Conservation (phyloP, 2,329 filamentous ascomycete genomes). For the Fonsecaea monophora region DNA sequence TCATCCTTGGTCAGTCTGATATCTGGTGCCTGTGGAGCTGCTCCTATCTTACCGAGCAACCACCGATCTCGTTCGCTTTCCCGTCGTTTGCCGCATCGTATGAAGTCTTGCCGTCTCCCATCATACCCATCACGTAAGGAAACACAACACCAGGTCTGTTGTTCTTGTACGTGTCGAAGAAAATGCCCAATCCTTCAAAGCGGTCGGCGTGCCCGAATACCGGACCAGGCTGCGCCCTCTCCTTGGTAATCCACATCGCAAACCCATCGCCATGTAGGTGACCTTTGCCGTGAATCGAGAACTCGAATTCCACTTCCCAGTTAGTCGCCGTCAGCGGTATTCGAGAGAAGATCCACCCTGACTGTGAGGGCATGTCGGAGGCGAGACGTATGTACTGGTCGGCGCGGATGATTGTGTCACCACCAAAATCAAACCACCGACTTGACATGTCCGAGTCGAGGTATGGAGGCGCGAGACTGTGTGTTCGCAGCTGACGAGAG, state of each 20-base stretch:
- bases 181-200: conserved; percentile 93
- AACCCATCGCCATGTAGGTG: conserved; percentile 95
- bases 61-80: conserved; percentile 89
- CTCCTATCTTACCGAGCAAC: conserved; percentile 73
- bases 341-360: conserved; percentile 91
- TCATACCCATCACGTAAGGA: conserved; percentile 98
- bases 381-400: conserved; percentile 89
- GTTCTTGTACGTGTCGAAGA: conserved; percentile 99
- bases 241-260: conserved; percentile 97
- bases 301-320: conserved; percentile 97
- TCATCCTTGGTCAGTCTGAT: conserved; percentile 13
- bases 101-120: conserved; percentile 83
- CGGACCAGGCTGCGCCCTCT: conserved; percentile 77
- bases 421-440: conserved; percentile 98
- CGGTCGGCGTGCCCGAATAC: conserved; percentile 89
- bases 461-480: conserved; percentile 85
- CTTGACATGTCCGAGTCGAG: conserved; percentile 98
- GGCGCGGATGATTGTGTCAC: conserved; percentile 82
- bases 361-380: conserved; percentile 86
- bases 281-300: conserved; percentile 87
- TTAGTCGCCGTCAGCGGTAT: conserved; percentile 96
- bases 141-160: conserved; percentile 94
- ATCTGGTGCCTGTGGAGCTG: not conserved
- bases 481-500: conserved; percentile 74
- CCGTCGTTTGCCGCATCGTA: conserved; percentile 97